A percentile compares a stretch with the other conserved stretches of the same genome.
Conservation (phyloP, 305 asterid genomes). For the Fraxinus latifolia region DNA sequence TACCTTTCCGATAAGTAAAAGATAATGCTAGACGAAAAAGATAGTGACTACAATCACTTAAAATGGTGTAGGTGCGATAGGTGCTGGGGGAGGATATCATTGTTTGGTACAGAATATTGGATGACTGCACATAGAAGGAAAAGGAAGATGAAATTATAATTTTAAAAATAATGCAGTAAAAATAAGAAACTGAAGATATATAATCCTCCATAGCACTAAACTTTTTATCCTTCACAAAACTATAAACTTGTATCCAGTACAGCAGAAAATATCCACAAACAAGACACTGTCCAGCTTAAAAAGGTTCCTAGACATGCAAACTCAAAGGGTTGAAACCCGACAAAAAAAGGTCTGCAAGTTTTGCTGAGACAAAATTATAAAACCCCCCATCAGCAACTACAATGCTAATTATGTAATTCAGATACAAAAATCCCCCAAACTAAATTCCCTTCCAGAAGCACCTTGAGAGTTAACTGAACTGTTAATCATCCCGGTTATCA, state of each 20-base stretch:
- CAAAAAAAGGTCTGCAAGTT: background rate
- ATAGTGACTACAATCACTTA: background rate
- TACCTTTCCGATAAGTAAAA: background rate
- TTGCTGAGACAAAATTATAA: background rate
- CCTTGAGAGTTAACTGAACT: background rate
- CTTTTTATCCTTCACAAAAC: background rate
- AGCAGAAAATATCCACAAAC: background rate
- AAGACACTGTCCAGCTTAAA: background rate
- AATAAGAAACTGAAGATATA: background rate
- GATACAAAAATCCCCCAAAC: background rate
- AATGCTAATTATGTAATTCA: constrained; percentile 15
- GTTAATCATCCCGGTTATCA: constrained; percentile 1
- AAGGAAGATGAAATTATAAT: background rate
- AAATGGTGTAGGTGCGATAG: background rate
- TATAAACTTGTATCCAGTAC: background rate
- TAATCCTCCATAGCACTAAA: background rate
- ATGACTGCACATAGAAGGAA: background rate
- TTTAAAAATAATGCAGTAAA: background rate
- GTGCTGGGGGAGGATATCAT: background rate
- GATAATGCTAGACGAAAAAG: background rate
- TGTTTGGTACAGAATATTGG: background rate
- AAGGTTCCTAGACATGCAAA: background rate
- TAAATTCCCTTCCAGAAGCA: background rate
- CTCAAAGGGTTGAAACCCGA: background rate
- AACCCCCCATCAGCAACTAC: constrained; percentile 27